Evolutionary conservation across 2,329 filamentous ascomycete genomes (phyloP).

Genomic region (Aspergillus luchuensis): DNA sequence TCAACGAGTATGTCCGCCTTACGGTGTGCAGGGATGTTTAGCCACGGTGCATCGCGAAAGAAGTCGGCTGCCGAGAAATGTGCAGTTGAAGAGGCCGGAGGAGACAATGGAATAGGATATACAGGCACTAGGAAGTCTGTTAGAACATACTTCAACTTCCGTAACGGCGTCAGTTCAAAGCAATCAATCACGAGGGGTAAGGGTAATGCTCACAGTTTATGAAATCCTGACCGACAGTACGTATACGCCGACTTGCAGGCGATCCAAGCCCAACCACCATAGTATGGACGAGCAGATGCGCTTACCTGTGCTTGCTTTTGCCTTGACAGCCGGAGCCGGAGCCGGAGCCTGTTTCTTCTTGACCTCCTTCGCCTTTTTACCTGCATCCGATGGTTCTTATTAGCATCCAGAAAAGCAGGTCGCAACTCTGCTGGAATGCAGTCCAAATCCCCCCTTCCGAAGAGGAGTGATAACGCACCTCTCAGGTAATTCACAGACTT

Average conservation of each 20-base stretch:
- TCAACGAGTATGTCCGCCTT: slow-evolving; percentile 65
- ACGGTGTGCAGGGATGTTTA: slow-evolving; percentile 68
- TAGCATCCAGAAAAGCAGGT: slow-evolving; percentile 5
- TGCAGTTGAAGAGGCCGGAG: slow-evolving; percentile 27
- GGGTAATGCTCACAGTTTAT: slow-evolving; percentile 17
- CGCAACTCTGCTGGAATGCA: neutral
- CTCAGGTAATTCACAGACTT: slow-evolving; percentile 81
- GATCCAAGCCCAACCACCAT: slow-evolving; percentile 35
- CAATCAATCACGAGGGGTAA: slow-evolving; percentile 18
- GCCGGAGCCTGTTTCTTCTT: slow-evolving; percentile 33
- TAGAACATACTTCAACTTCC: slow-evolving; percentile 41
- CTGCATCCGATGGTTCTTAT: slow-evolving; percentile 18
- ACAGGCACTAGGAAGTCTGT: slow-evolving; percentile 39
- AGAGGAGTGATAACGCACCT: slow-evolving; percentile 49
- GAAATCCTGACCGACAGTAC: neutral
- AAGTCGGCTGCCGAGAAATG: slow-evolving; percentile 59
- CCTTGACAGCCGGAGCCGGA: slow-evolving; percentile 20
- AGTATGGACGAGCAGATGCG: slow-evolving; percentile 15
- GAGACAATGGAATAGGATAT: slow-evolving; percentile 28
- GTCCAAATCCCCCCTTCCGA: neutral
- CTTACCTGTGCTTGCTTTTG: slow-evolving; percentile 32
- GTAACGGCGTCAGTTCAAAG: slow-evolving; percentile 34
- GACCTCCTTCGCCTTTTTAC: slow-evolving; percentile 41
- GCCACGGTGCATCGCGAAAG: slow-evolving; percentile 86
- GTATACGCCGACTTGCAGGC: neutral